Percentiles rank a stretch among this genome's conserved stretches.
Evolutionary conservation across 2,329 filamentous ascomycete species (phyloP).

Genomic region (Phoma sp.): DNA sequence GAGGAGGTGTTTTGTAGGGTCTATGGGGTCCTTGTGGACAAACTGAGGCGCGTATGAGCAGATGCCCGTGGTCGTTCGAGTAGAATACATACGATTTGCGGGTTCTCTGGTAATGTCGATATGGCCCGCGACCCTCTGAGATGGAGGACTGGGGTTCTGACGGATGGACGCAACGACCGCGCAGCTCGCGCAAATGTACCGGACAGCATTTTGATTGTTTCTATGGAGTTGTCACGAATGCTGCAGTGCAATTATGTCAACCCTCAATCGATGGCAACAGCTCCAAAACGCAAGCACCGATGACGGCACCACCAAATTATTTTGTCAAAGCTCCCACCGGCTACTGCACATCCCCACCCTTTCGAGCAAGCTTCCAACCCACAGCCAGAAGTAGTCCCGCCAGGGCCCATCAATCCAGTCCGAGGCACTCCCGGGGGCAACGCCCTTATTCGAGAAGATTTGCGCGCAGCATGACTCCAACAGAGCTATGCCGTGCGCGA

Average conservation of each 20-base stretch:
- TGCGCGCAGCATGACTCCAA: constrained; percentile 7
- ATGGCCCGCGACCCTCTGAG: constrained; percentile 33
- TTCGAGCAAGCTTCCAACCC: constrained; percentile 7
- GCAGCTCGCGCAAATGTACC: constrained; percentile 26
- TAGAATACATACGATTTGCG: constrained; percentile 46
- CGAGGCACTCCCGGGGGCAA: neutral
- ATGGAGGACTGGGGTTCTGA: constrained; percentile 23
- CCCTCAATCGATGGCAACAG: constrained; percentile 2
- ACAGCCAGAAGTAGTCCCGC: neutral
- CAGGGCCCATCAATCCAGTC: constrained; percentile 1
- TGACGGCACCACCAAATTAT: constrained; percentile 24
- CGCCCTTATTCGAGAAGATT: neutral
- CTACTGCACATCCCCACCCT: constrained; percentile 15
- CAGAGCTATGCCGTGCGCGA: neutral
- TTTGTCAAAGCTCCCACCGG: constrained; percentile 21
- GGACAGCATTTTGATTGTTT: constrained; percentile 26
- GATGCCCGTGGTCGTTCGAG: neutral
- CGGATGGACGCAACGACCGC: constrained; percentile 19
- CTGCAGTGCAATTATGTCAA: neutral
- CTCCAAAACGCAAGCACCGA: neutral
- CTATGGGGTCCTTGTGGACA: constrained; percentile 54
- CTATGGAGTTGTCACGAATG: neutral
- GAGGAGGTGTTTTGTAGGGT: constrained; percentile 54
- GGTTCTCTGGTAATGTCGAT: constrained; percentile 53
- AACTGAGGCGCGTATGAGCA: constrained; percentile 48